Evolutionary conservation across 1,139 yeast genomes (phyloP).

Genomic region (Scheffersomyces illinoinensis): DNA sequence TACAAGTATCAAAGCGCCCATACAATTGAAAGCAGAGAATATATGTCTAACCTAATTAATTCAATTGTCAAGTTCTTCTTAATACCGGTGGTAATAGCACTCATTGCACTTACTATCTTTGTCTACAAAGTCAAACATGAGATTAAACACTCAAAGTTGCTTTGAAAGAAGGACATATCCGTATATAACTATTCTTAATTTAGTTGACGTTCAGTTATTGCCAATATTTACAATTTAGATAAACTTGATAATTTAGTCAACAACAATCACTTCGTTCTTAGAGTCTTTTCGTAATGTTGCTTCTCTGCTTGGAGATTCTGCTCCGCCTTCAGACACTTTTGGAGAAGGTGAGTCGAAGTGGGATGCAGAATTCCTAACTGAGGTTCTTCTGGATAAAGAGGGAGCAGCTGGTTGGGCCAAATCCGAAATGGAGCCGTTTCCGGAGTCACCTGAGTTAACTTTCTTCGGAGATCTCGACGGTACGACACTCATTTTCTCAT

Average conservation of each 20-base stretch:
- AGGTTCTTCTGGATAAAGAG: slow-evolving; percentile 31
- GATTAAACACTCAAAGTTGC: slow-evolving; percentile 55
- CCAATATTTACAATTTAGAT: background rate
- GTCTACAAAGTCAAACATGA: slow-evolving; percentile 53
- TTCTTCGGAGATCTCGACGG: slow-evolving; percentile 34
- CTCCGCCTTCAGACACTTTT: slow-evolving; percentile 12
- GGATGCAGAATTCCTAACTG: slow-evolving; percentile 37
- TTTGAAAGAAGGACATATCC: slow-evolving; percentile 21
- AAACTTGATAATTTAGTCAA: slow-evolving; percentile 1
- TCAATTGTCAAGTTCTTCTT: slow-evolving; percentile 41
- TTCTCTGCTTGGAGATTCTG: slow-evolving; percentile 12
- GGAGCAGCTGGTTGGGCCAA: slow-evolving; percentile 31
- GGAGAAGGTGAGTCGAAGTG: slow-evolving; percentile 27
- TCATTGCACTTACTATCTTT: slow-evolving; percentile 38
- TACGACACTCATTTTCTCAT: slow-evolving; percentile 18
- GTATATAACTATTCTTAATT: no score
- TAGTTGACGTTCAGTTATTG: background rate
- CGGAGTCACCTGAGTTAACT: slow-evolving; percentile 22
- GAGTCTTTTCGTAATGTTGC: slow-evolving; percentile 3
- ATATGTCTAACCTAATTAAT: slow-evolving; percentile 14
- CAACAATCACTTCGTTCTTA: slow-evolving; percentile 4
- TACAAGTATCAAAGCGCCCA: slow-evolving; percentile 17
- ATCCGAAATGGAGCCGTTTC: slow-evolving; percentile 18
- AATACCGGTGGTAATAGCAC: slow-evolving; percentile 40
- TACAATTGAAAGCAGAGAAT: slow-evolving; percentile 8